These are phyloP conservation scores for Dimocarpus longan DNA, from an alignment of 345 rosid species.

Conservation along the genomic window DNA sequence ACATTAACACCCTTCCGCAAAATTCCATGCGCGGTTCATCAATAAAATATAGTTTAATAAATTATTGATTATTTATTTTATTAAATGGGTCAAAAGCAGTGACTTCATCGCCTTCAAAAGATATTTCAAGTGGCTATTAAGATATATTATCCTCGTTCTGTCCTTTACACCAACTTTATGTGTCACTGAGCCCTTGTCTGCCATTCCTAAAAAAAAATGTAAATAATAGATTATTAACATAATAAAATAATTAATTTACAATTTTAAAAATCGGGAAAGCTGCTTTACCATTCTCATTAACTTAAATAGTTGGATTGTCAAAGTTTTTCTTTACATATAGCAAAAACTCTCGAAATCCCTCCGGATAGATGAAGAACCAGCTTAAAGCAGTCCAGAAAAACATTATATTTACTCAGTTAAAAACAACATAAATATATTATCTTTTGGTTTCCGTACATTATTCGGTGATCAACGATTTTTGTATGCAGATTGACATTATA, in stretches of 20 bases:
- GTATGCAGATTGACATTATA: too few species aligned
- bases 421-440: not conserved
- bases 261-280: not conserved
- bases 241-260: not conserved
- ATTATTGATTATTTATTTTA: not conserved
- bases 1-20: conserved; percentile 19
- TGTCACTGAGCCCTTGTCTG: conserved; percentile 30
- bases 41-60: not conserved
- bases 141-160: conserved; percentile 28
- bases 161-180: conserved; percentile 26
- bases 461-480: too few species aligned
- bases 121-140: conserved; percentile 17
- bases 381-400: conserved; percentile 17
- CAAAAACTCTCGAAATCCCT: conserved; percentile 26
- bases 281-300: conserved; percentile 41
- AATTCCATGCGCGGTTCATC: not conserved
- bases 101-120: conserved; percentile 33
- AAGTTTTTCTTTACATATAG: conserved; percentile 24
- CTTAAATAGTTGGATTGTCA: conserved; percentile 35
- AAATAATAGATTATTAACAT: not conserved
- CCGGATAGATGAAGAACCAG: conserved; percentile 31
- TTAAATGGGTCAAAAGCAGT: not conserved
- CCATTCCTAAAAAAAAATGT: conserved; percentile 10
- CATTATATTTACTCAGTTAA: not conserved
- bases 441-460: not conserved